Evolutionary conservation across 1,284 basidiomycete species (phyloP).

Genomic region (Pseudomicrostroma phylloplanum): DNA sequence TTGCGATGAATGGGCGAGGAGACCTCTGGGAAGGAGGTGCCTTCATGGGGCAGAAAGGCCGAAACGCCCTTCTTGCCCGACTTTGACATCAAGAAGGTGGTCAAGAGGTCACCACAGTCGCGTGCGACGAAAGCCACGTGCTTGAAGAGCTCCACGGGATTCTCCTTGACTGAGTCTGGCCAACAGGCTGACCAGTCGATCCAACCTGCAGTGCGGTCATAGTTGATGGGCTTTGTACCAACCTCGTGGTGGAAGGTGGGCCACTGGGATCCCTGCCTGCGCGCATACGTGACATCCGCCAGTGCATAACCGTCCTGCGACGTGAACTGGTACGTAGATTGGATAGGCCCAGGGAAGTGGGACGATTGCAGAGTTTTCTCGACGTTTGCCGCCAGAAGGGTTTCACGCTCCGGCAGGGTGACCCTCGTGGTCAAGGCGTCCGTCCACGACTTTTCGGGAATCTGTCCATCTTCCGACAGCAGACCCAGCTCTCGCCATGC

Average conservation of each 20-base stretch:
- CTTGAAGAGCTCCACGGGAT: constrained; percentile 13
- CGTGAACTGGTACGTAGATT: not conserved
- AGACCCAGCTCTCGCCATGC: not conserved
- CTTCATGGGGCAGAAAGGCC: constrained; percentile 9
- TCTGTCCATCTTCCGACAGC: not conserved
- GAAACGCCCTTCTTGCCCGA: constrained; percentile 9
- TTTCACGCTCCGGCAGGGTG: not conserved
- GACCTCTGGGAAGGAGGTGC: constrained; percentile 10
- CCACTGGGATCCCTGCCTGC: not conserved
- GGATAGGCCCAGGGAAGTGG: not conserved
- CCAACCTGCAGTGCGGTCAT: not conserved
- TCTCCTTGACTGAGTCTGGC: not conserved
- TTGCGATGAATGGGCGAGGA: not conserved
- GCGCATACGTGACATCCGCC: not conserved
- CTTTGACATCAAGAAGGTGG: not conserved
- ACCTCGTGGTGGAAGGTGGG: constrained; percentile 1
- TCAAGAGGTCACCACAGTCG: constrained; percentile 17
- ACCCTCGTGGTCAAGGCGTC: not conserved
- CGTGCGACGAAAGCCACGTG: constrained; percentile 12
- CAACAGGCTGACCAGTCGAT: not conserved
- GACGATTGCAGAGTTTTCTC: not conserved
- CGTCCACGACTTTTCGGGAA: not conserved
- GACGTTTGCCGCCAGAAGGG: not conserved
- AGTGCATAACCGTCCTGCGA: constrained; percentile 6
- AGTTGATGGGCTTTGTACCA: not conserved